A percentile compares a stretch with the other conserved stretches of the same genome.
These are phyloP conservation scores for Paraurostyla sp. DNA, from an alignment of 73 alveolate genomes.

Conservation along the genomic window DNA sequence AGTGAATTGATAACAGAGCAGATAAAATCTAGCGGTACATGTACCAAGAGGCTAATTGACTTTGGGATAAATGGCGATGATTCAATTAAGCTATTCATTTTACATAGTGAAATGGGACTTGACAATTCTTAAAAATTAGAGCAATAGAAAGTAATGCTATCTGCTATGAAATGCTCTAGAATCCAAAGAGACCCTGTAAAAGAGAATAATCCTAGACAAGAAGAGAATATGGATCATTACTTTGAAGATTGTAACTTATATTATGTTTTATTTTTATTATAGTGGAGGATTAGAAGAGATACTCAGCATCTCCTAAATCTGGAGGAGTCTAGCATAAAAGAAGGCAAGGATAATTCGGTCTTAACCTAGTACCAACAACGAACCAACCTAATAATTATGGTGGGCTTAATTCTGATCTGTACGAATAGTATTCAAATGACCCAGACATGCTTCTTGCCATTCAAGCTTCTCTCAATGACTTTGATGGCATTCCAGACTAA, in stretches of 20 bases:
- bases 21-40: neutral
- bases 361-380: neutral
- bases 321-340: neutral
- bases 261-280: neutral
- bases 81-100: neutral
- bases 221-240: neutral
- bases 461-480: conserved; percentile 8
- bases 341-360: neutral
- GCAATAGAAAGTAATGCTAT: neutral
- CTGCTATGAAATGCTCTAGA: neutral
- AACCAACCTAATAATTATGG: no score
- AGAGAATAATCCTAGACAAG: neutral
- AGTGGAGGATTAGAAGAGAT: neutral
- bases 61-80: neutral
- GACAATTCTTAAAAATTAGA: neutral
- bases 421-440: conserved; percentile 36
- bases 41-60: conserved; percentile 11
- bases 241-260: neutral
- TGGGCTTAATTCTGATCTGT: neutral
- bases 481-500: neutral
- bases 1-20: neutral
- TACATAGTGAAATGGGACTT: neutral
- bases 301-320: no score
- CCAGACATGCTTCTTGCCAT: conserved; percentile 30
- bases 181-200: neutral